phyloP scores from a whole-genome alignment of 441 rosid species.

The Metrosideros polymorpha region DNA sequence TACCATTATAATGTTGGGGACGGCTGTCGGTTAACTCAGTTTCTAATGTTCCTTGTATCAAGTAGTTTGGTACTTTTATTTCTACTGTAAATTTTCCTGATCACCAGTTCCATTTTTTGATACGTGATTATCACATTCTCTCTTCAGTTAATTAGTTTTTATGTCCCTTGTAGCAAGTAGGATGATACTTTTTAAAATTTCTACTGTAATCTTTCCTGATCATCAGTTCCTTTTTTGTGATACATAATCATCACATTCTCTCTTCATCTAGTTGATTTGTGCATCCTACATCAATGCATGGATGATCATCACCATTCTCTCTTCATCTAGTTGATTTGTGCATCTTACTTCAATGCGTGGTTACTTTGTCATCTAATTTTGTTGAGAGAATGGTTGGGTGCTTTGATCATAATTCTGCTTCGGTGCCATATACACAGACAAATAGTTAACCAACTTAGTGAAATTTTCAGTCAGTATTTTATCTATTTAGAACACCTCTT shows the following conservation, averaged over 20 bases:
- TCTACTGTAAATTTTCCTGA: not conserved
- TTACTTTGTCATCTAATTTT: not conserved
- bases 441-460: not conserved
- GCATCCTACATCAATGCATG: not conserved
- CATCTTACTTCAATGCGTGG: not conserved
- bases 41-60: not conserved
- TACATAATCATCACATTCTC: not conserved
- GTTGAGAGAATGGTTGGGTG: not conserved
- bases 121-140: not conserved
- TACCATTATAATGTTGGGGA: not conserved
- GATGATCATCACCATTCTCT: not conserved
- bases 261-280: not conserved
- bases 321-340: not conserved
- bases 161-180: not conserved
- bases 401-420: not conserved
- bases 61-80: not conserved
- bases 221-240: not conserved
- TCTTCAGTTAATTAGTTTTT: not conserved
- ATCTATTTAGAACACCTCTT: not conserved
- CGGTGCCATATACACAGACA: not conserved
- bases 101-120: not conserved
- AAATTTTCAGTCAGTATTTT: not conserved
- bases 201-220: not conserved
- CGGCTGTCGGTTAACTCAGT: not conserved
- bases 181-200: not conserved